Conservation (phyloP, 371 early-diverging fungal genomes). For the Saksenaea oblongispora region DNA sequence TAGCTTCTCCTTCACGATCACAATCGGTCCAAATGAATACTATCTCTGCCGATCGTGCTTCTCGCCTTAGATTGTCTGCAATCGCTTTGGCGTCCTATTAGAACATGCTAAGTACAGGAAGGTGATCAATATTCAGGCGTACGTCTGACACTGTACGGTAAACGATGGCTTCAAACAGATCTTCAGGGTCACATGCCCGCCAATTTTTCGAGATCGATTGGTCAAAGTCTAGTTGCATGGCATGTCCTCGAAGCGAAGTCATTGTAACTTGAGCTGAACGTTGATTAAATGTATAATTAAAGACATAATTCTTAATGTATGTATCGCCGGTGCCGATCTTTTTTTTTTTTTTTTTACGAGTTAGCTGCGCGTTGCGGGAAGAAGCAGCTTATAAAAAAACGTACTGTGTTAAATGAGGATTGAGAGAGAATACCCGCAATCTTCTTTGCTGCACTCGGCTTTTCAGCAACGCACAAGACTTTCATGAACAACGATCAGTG, state of each 20-base stretch:
- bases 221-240: slow-evolving; percentile 70
- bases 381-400: neutral
- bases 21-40: slow-evolving; percentile 99
- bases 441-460: slow-evolving; percentile 95
- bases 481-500: slow-evolving; percentile 40
- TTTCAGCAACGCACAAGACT: slow-evolving; percentile 97
- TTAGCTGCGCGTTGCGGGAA: neutral
- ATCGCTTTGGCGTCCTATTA: slow-evolving; percentile 5
- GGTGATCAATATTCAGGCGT: neutral
- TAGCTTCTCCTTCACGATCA: slow-evolving; percentile 99
- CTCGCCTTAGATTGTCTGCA: slow-evolving; percentile 56
- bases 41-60: slow-evolving; percentile 63
- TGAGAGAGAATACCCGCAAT: slow-evolving; percentile 83
- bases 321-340: slow-evolving; percentile 58
- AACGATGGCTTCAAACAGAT: slow-evolving; percentile 70
- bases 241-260: slow-evolving; percentile 88
- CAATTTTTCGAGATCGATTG: slow-evolving; percentile 56
- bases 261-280: slow-evolving; percentile 70
- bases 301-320: slow-evolving; percentile 82
- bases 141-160: slow-evolving; percentile 35
- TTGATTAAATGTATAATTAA: slow-evolving; percentile 63
- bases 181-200: slow-evolving; percentile 53
- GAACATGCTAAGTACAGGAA: slow-evolving; percentile 13
- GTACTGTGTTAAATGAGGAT: slow-evolving; percentile 34
- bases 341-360: slow-evolving; percentile 26